Base-by-base conservation (phyloP, 768 basidiomycete genomes). In the Mycena vulgaris region DNA sequence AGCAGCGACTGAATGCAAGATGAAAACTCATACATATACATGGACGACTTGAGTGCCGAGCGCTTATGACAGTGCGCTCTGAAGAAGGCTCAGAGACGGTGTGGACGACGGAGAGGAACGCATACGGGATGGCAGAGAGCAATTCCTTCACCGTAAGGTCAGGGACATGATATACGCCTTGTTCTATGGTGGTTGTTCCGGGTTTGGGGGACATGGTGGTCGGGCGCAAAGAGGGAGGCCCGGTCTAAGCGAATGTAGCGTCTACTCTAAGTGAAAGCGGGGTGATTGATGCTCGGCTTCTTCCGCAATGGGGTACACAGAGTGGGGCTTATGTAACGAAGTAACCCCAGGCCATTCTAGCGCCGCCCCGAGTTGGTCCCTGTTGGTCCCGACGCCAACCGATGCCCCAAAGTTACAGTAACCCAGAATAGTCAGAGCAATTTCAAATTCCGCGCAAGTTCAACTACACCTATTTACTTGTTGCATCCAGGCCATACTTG, bases 41-140 rank as follows among this genome's bases (percentile, higher is more conserved):
- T 67, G 1, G 89, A 91, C 5, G 95, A 96, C 78, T 86, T 88
- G 75, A 96, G 70, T 5, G 95, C 93, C 0, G 95, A 97, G 69
- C 97, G 93, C 84, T 97, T 86, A 83, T 92, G 95, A 85, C 97
- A 98, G 81, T 95, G 95, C 11, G 92, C 73, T 21, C 93, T 95
- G 71, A 30, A 64, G 30, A 10, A 21, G 16, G 28, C 19, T 28
- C 39, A 75, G 30, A 66, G 53, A 40, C 11, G 14, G 10, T 39
- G n/a, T 52, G 27, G 13, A 47, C 35, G 33, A 45, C n/a, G 40
- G 61, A 40, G 70, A 49, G 5, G 9, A 21, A 40, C 35, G 86
- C 91, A 72, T 77, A 94, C 90, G 96, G 96, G 77, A 98, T 96
- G 21, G 87, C 89, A 52, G 88, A 88, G 59, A 97, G 87, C 74